Conservation (phyloP, 148 eudicot genomes). For the Fallopia convolvulus region DNA sequence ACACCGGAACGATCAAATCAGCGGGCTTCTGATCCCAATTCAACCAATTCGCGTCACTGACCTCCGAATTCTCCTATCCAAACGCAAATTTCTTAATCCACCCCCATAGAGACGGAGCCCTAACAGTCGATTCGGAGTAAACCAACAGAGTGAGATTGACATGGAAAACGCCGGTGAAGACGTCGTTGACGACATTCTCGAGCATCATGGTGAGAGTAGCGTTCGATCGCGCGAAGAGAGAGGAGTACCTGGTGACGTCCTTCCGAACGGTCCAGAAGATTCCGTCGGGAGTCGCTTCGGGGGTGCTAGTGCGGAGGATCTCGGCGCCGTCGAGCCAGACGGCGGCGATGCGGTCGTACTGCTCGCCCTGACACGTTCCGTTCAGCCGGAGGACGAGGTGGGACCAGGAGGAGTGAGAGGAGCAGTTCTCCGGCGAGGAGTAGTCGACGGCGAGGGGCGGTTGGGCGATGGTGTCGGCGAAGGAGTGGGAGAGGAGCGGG, state of each 20-base stretch:
- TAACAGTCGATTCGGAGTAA: constrained; percentile 22
- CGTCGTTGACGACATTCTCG: constrained; percentile 56
- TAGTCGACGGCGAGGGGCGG: constrained; percentile 58
- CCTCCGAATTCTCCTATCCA: constrained; percentile 13
- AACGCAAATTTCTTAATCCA: constrained; percentile 25
- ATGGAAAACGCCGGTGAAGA: constrained; percentile 53
- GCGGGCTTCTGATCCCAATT: constrained; percentile 46
- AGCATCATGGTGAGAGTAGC: constrained; percentile 59
- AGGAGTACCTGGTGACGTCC: constrained; percentile 62
- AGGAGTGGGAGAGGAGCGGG: constrained; percentile 36
- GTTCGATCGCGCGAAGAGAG: constrained; percentile 28
- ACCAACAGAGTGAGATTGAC: constrained; percentile 43
- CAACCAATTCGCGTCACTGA: background rate
- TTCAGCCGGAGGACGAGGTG: constrained; percentile 37
- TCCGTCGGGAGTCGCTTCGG: constrained; percentile 51
- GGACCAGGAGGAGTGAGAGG: constrained; percentile 36
- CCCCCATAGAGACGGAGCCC: background rate
- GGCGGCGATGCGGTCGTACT: constrained; percentile 68
- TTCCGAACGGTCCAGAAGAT: constrained; percentile 60
- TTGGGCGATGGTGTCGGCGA: constrained; percentile 42
- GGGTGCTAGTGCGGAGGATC: constrained; percentile 79
- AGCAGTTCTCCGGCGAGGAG: constrained; percentile 41
- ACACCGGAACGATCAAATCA: constrained; percentile 71
- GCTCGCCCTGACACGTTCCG: constrained; percentile 38
- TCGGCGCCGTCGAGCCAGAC: constrained; percentile 70